These are phyloP conservation scores for Acephala macrosclerotiorum DNA, from an alignment of 2,329 filamentous ascomycete species.

Conservation along the genomic window DNA sequence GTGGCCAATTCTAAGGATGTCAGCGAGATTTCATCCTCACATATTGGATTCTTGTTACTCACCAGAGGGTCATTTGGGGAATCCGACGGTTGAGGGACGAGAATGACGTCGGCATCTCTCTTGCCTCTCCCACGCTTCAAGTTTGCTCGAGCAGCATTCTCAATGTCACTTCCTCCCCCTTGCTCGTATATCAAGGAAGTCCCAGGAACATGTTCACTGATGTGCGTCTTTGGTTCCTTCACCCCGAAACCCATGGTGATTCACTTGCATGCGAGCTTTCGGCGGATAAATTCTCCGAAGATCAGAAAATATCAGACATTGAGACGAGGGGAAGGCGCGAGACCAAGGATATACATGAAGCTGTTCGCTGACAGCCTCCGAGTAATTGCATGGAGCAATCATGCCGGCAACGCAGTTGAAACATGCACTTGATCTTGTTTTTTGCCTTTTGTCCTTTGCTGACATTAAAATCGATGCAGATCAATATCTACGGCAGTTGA, in stretches of 20 bases:
- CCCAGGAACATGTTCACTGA: conserved; percentile 7
- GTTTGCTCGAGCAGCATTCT: not conserved
- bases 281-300: not conserved
- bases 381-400: not conserved
- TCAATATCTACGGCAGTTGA: not conserved
- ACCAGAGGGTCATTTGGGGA: conserved; percentile 8
- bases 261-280: not conserved
- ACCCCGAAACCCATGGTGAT: conserved; percentile 9
- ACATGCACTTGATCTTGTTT: not conserved
- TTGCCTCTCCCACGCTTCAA: conserved; percentile 4
- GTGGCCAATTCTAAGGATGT: not conserved
- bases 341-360: not conserved
- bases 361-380: not conserved
- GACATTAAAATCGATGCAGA: not conserved
- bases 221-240: conserved; percentile 3
- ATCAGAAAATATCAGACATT: not conserved
- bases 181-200: not conserved
- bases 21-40: not conserved
- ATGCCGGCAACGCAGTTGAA: not conserved
- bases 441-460: not conserved
- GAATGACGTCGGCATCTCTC: conserved; percentile 1
- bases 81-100: conserved; percentile 5
- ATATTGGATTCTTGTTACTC: not conserved
- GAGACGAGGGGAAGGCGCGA: not conserved
- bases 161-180: not conserved